Evolutionary conservation across 768 basidiomycete species (phyloP), one percentile per base, ranked within the genome.

Genomic region (Pleurotus salmoneostramineus): DNA sequence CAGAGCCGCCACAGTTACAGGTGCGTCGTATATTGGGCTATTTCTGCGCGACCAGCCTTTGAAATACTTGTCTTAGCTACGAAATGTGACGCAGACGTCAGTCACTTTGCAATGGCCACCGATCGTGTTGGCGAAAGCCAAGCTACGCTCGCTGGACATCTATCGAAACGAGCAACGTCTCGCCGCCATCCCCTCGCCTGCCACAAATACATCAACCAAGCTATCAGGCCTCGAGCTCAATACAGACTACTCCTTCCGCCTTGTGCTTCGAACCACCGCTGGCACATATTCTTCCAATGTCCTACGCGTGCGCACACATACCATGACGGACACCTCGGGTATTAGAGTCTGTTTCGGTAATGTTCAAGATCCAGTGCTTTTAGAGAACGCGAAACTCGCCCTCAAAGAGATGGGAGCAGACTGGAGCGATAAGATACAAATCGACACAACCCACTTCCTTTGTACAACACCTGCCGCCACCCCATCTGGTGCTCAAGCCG

Each of bases 361-460:
- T 47, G 84, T 97, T 1, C 82, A 91, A 59, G 94, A 97, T 62
- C 58, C 72, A 0, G 80, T 83, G 3, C 67, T 95, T 58, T 77
- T 96, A 57, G 88, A 91, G 66, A 87, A 94, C 60, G 87, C 89
- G 34, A 93, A 92, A 70, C 69, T 83, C 56, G 92, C 93, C 6
- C 72, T 99, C 55, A 69, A 80, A 47, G 87, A 91, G 64, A 97
- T 98, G 90, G 82, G 80, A 43, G 96, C 93, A 0, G 89, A 89
- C 62, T 95, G 89, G 88, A 91, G 87, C 65, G 89, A 95, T 62
- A 89, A 85, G 66, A 95, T 99, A 42, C 92, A 95, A 74, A 95
- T 98, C 58, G 96, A 99, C 68, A 98, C 96, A 7, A 98, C 95
- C 0, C 96, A 99, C 71, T 99, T 97, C 63, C 95, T 98, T 43